Conservation (phyloP, 345 rosid genomes). For the Lumnitzera littorea region DNA sequence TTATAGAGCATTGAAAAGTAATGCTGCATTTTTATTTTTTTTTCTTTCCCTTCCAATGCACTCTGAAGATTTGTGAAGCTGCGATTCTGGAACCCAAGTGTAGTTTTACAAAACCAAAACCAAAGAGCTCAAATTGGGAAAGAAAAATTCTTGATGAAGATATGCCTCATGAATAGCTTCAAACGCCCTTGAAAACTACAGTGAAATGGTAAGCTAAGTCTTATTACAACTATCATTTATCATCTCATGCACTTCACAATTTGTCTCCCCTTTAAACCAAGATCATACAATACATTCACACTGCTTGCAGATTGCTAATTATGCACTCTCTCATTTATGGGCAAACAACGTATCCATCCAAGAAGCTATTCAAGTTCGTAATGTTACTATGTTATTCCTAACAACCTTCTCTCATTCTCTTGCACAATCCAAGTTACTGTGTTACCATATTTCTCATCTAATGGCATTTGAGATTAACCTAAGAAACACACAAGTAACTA, state of each 20-base stretch:
- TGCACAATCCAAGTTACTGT: not conserved
- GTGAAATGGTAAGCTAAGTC: conserved; percentile 23
- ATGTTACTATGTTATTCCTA: conserved; percentile 8
- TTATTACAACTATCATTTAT: not conserved
- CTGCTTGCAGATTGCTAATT: conserved; percentile 15
- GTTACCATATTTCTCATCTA: not conserved
- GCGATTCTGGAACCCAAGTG: conserved; percentile 29
- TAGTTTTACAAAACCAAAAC: conserved; percentile 5
- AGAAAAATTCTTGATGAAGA: conserved; percentile 10
- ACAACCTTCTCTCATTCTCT: no score
- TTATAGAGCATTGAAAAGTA: not conserved
- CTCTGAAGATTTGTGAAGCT: conserved; percentile 7
- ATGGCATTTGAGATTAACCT: not conserved
- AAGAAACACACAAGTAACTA: not conserved
- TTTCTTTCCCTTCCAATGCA: conserved; percentile 6
- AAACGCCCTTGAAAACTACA: not conserved
- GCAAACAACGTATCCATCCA: conserved; percentile 28
- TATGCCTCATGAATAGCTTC: conserved; percentile 5
- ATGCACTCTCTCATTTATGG: conserved; percentile 18
- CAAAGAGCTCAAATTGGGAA: conserved; percentile 6
- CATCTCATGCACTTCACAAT: not conserved
- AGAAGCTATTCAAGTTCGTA: conserved; percentile 19
- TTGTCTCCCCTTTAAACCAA: no score
- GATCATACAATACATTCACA: no score
- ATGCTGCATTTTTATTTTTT: not conserved